Conservation (phyloP, 179 eudicot species). For the Nepenthes alata region DNA sequence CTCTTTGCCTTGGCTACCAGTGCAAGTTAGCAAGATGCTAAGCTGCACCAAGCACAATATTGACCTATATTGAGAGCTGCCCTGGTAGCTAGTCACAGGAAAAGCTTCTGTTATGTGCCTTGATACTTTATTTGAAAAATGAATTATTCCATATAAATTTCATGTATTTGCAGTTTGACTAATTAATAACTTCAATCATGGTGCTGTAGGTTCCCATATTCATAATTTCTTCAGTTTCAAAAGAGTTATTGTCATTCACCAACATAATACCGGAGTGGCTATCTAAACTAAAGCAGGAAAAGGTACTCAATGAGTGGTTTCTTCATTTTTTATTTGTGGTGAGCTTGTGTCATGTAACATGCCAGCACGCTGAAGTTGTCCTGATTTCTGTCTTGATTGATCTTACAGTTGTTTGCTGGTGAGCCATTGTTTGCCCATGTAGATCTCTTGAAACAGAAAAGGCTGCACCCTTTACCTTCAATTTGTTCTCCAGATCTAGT, state of each 20-base stretch:
- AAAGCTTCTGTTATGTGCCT: too few species aligned
- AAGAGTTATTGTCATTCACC: constrained; percentile 57
- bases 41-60: too few species aligned
- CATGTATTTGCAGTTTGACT: too few species aligned
- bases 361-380: constrained; percentile 1
- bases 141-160: too few species aligned
- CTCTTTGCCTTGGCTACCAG: too few species aligned
- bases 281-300: constrained; percentile 60
- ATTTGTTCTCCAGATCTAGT: constrained; percentile 45
- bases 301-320: constrained; percentile 22
- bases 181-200: not conserved
- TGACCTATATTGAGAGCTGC: too few species aligned
- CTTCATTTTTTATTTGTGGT: not conserved
- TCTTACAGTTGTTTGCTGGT: constrained; percentile 68
- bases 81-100: too few species aligned
- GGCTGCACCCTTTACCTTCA: constrained; percentile 54
- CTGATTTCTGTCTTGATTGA: constrained; percentile 3
- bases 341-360: not conserved
- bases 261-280: constrained; percentile 86
- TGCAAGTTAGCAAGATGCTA: too few species aligned
- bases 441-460: constrained; percentile 59
- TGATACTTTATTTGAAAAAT: too few species aligned
- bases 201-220: constrained; percentile 60
- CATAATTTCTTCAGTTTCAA: constrained; percentile 68
- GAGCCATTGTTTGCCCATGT: constrained; percentile 63